Percentiles rank a stretch among this genome's conserved stretches.
phyloP scores from a whole-genome alignment of 2,329 filamentous ascomycete genomes.

The Biscogniauxia mediterranea region DNA sequence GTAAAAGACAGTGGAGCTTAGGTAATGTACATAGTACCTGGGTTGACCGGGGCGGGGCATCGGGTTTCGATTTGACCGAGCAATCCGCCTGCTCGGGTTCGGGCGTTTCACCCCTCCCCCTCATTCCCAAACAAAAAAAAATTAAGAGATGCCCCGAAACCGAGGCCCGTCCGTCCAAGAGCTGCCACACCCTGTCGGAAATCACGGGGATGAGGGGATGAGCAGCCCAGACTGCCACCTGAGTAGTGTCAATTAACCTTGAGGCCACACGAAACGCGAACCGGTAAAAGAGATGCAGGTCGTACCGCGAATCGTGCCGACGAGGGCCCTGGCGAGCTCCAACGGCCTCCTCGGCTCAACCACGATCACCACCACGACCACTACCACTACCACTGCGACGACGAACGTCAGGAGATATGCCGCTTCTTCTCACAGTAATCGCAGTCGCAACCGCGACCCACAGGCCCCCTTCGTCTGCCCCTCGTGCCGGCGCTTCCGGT shows the following conservation, averaged over 20 bases:
- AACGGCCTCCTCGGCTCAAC: background rate
- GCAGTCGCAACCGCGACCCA: background rate
- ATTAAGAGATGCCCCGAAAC: background rate
- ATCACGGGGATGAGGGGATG: too few relatives aligned
- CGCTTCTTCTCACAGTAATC: too few relatives aligned
- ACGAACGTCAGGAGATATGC: too few relatives aligned
- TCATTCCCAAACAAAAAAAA: background rate
- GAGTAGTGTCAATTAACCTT: too few relatives aligned
- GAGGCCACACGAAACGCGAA: too few relatives aligned
- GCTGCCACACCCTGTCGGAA: background rate
- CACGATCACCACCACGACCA: background rate
- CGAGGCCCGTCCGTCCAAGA: background rate
- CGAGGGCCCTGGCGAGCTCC: background rate
- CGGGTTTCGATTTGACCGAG: background rate
- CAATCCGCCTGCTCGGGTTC: background rate
- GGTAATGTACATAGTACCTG: too few relatives aligned
- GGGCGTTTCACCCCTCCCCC: background rate
- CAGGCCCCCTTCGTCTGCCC: conserved; percentile 28
- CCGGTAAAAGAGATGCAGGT: conserved; percentile 6
- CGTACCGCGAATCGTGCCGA: conserved; percentile 8
- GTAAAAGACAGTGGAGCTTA: too few relatives aligned
- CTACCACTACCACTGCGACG: too few relatives aligned
- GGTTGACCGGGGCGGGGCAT: background rate
- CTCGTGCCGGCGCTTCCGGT: conserved; percentile 22
- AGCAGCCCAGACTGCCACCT: too few relatives aligned